These are phyloP conservation scores for Penicillium sp. DNA, from an alignment of 2,329 filamentous ascomycete species.

Conservation along the genomic window DNA sequence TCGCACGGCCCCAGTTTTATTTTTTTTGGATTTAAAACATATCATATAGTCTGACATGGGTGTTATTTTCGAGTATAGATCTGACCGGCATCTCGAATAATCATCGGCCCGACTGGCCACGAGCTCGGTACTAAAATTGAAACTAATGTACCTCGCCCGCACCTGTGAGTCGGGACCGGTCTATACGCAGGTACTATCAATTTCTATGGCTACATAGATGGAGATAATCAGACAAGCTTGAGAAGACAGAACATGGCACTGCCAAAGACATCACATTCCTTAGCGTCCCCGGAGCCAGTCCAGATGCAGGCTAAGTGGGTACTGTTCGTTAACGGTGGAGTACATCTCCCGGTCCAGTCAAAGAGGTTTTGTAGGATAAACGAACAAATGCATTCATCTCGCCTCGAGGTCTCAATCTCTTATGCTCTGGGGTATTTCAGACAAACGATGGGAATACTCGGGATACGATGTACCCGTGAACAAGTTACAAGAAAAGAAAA, in stretches of 20 bases:
- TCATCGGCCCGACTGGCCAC: slow-evolving; percentile 6
- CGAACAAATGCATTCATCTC: neutral
- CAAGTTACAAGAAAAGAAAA: neutral
- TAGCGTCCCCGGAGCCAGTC: slow-evolving; percentile 1
- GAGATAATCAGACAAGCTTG: neutral
- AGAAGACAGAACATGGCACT: neutral
- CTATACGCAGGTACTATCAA: slow-evolving; percentile 9
- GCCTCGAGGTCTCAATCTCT: neutral
- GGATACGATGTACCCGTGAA: neutral
- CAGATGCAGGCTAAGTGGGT: slow-evolving; percentile 7
- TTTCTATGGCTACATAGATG: neutral
- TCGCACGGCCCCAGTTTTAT: neutral
- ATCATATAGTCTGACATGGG: neutral
- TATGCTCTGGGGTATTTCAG: neutral
- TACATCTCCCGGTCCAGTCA: neutral
- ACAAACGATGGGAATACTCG: neutral
- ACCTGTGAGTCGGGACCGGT: slow-evolving; percentile 1
- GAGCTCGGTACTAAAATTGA: slow-evolving; percentile 5
- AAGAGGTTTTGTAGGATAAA: neutral
- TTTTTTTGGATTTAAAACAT: neutral
- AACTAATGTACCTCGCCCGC: slow-evolving; percentile 2
- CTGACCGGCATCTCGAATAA: slow-evolving; percentile 2
- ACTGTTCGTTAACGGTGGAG: slow-evolving; percentile 10
- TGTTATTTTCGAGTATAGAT: neutral
- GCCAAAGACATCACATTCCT: slow-evolving; percentile 1